phyloP scores from a whole-genome alignment of 805 yeast species.

The Cyberlindnera petersonii region DNA sequence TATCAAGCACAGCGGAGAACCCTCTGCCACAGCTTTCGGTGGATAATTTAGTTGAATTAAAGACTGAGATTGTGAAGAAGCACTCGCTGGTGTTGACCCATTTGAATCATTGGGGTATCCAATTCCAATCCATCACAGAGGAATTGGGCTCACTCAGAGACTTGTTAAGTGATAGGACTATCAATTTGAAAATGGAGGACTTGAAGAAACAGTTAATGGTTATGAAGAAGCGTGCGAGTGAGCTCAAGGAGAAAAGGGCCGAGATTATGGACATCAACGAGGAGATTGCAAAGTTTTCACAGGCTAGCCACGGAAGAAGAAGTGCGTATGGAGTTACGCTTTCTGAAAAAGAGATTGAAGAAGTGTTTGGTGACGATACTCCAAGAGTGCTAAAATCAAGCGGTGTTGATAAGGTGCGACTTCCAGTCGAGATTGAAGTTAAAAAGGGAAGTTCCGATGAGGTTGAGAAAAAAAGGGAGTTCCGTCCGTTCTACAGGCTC shows the following conservation, averaged over 20 bases:
- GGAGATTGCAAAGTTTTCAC: constrained; percentile 9
- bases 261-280: constrained; percentile 20
- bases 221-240: constrained; percentile 15
- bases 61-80: constrained; percentile 8
- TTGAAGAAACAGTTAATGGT: constrained; percentile 11
- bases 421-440: too few relatives aligned
- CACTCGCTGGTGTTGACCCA: constrained; percentile 9
- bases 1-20: not conserved
- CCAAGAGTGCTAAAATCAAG: constrained; percentile 5
- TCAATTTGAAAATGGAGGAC: constrained; percentile 9
- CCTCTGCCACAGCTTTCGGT: constrained; percentile 4
- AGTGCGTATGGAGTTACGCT: constrained; percentile 1
- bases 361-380: constrained; percentile 14
- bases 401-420: constrained; percentile 2
- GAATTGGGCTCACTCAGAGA: constrained; percentile 7
- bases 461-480: not conserved
- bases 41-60: constrained; percentile 7
- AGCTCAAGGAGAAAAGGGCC: constrained; percentile 13
- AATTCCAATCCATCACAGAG: constrained; percentile 2
- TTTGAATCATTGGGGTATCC: constrained; percentile 14
- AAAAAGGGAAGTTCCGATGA: constrained; percentile 1
- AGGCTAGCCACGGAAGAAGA: not conserved
- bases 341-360: constrained; percentile 15
- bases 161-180: constrained; percentile 6
- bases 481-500: constrained; percentile 1